Evolutionary conservation across 352 stramenopile species (phyloP).

Genomic region (Pythium monospermum): DNA sequence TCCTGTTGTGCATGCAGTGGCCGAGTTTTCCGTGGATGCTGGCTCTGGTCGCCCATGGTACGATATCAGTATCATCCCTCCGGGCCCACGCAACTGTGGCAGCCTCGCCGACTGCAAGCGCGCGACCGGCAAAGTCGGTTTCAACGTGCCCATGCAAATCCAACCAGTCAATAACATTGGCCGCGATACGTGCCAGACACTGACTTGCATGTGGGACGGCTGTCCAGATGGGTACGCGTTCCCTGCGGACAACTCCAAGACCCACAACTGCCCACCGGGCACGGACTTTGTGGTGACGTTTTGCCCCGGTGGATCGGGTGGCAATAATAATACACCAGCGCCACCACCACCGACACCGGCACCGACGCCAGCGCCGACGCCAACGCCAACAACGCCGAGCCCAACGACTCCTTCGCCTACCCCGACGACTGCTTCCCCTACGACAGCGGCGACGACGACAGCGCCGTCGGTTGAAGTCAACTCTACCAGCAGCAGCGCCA

Average conservation of each 20-base stretch:
- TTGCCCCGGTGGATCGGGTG: slow-evolving; percentile 41
- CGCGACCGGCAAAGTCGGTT: slow-evolving; percentile 47
- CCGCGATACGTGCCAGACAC: slow-evolving; percentile 30
- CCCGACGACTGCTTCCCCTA: neutral
- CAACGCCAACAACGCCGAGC: neutral
- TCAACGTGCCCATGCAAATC: slow-evolving; percentile 62
- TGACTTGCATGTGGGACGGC: slow-evolving; percentile 45
- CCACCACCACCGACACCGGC: slow-evolving; percentile 18
- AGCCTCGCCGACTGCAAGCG: slow-evolving; percentile 45
- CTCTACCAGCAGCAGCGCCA: neutral
- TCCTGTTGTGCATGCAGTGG: slow-evolving; percentile 6
- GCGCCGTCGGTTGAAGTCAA: neutral
- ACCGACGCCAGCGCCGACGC: slow-evolving; percentile 1
- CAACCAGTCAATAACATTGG: slow-evolving; percentile 37
- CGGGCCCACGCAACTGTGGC: slow-evolving; percentile 42
- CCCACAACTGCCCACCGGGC: slow-evolving; percentile 42
- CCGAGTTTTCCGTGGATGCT: slow-evolving; percentile 17
- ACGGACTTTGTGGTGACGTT: slow-evolving; percentile 66
- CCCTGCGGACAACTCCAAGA: slow-evolving; percentile 56
- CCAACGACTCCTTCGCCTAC: neutral
- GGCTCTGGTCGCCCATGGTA: slow-evolving; percentile 14
- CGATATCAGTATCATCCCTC: slow-evolving; percentile 28
- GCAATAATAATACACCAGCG: slow-evolving; percentile 13
- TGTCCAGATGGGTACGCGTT: slow-evolving; percentile 58
- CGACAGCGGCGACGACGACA: neutral